Percentiles rank a stretch among this genome's conserved stretches.
These are phyloP conservation scores for Entonaema liquescens DNA, from an alignment of 495 filamentous ascomycete genomes.

Conservation along the genomic window DNA sequence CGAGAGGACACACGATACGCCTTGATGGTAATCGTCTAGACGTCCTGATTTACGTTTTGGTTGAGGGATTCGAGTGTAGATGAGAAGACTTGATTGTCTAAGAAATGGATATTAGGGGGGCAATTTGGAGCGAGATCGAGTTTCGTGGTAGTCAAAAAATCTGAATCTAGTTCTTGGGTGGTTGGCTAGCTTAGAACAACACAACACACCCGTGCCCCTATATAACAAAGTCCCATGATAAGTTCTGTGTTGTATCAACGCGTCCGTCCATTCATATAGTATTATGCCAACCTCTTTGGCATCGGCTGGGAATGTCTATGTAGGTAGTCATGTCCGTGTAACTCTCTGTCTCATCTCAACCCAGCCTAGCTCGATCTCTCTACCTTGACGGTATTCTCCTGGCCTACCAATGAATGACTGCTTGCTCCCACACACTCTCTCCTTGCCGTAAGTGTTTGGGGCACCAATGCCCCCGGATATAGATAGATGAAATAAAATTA, in stretches of 20 bases:
- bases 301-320: constrained; percentile 22
- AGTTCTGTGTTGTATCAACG: constrained; percentile 4
- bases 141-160: constrained; percentile 22
- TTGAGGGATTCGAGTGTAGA: background rate
- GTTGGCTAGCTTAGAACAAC: constrained; percentile 7
- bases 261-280: constrained; percentile 31
- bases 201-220: constrained; percentile 12
- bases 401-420: constrained; percentile 36
- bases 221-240: constrained; percentile 1
- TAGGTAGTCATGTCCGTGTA: constrained; percentile 33
- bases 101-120: background rate
- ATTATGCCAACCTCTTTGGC: constrained; percentile 17
- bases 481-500: constrained; percentile 35
- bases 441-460: constrained; percentile 6
- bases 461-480: constrained; percentile 13
- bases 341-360: background rate
- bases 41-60: constrained; percentile 1
- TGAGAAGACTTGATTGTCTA: background rate
- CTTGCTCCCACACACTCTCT: background rate
- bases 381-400: constrained; percentile 4
- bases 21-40: constrained; percentile 33
- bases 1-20: constrained; percentile 17
- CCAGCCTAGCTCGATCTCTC: background rate
- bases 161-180: constrained; percentile 28
- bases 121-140: constrained; percentile 8